phyloP scores from a whole-genome alignment of 805 yeast species.

The Saturnispora saitoi region DNA sequence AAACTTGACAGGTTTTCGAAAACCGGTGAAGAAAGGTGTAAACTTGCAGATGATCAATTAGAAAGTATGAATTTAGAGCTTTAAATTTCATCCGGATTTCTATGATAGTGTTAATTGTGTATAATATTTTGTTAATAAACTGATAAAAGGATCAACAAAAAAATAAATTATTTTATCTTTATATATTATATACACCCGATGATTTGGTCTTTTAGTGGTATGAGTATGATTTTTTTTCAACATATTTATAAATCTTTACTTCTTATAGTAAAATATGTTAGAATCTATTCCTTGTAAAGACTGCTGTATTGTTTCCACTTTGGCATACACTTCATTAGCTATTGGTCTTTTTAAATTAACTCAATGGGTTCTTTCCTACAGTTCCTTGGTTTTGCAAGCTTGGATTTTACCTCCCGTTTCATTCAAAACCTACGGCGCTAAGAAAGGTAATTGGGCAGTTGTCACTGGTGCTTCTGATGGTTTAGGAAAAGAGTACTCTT shows the following conservation, averaged over 20 bases:
- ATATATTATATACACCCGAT: no score
- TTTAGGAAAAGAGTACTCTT: slow-evolving; percentile 85
- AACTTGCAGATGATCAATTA: slow-evolving; percentile 35
- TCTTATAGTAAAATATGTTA: not conserved
- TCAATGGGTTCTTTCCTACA: slow-evolving; percentile 38
- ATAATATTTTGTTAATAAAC: not conserved
- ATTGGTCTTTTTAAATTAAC: slow-evolving; percentile 59
- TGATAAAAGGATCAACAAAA: not conserved
- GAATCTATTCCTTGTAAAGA: slow-evolving; percentile 2
- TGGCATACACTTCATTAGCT: slow-evolving; percentile 37
- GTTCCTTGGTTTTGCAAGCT: slow-evolving; percentile 49
- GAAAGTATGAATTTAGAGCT: slow-evolving; percentile 36
- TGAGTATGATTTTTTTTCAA: not conserved
- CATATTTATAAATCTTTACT: not conserved
- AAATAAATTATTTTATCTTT: no score
- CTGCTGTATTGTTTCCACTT: slow-evolving; percentile 5
- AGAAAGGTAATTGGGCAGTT: slow-evolving; percentile 77
- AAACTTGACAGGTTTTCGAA: slow-evolving; percentile 19
- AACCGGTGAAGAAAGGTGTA: slow-evolving; percentile 22
- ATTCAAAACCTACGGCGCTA: slow-evolving; percentile 68
- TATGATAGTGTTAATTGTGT: not conserved
- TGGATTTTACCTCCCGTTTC: slow-evolving; percentile 54
- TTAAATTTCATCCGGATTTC: not conserved
- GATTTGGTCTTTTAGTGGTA: not conserved
- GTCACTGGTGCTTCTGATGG: slow-evolving; percentile 98